A percentile compares a stretch with the other conserved stretches of the same genome.
Evolutionary conservation across 805 yeast genomes (phyloP).

Genomic region (Ogataea degrootiae): DNA sequence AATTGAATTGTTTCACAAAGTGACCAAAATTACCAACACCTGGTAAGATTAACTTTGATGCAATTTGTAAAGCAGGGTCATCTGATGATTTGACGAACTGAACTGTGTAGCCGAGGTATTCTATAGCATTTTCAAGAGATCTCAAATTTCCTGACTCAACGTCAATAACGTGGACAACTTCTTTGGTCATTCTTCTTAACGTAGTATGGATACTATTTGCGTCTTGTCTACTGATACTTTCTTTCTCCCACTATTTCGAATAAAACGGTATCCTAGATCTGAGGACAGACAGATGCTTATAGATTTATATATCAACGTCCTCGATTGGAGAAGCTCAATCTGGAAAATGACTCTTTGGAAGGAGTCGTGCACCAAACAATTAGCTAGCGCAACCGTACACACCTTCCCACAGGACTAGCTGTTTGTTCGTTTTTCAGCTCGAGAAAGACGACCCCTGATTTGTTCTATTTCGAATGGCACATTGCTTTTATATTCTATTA

Average conservation of each 20-base stretch:
- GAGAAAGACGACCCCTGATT: too few species aligned
- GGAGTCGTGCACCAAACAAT: too few species aligned
- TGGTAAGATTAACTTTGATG: conserved; percentile 69
- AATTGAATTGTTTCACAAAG: conserved; percentile 66
- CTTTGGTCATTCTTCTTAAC: conserved; percentile 10
- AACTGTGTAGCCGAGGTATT: conserved; percentile 67
- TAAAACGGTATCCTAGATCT: too few species aligned
- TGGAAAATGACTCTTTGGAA: neutral
- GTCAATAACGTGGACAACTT: conserved; percentile 70
- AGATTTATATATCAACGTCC: too few species aligned
- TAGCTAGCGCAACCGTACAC: too few species aligned
- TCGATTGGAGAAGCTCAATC: too few species aligned
- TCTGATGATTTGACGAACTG: conserved; percentile 52
- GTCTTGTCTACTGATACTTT: neutral
- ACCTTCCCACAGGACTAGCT: neutral
- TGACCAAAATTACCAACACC: conserved; percentile 99
- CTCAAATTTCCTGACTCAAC: conserved; percentile 93
- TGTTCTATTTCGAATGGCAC: too few species aligned
- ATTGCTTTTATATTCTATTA: neutral
- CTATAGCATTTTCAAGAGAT: conserved; percentile 83
- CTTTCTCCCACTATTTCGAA: too few species aligned
- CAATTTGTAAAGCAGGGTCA: conserved; percentile 45
- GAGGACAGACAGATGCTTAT: too few species aligned
- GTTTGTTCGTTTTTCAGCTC: neutral
- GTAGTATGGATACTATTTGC: neutral